Conservation (phyloP, 331 rosid species). For the Malus hybrid region DNA sequence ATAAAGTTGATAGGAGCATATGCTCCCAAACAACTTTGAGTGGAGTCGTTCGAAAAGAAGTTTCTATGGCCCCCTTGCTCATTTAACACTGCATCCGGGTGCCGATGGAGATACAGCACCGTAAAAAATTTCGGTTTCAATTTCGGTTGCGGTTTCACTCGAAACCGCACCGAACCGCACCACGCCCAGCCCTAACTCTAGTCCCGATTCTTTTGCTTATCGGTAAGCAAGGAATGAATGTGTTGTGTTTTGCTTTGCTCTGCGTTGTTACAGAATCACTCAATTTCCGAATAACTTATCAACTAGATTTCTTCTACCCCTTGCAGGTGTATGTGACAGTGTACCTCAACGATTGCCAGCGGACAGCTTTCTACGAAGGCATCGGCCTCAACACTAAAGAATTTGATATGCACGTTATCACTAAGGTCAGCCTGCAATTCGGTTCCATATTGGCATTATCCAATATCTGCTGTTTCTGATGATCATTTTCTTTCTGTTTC, state of each 20-base stretch:
- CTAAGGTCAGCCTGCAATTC: constrained; percentile 51
- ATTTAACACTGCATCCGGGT: too few relatives aligned
- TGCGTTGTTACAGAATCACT: neutral
- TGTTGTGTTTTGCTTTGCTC: neutral
- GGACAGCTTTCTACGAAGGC: constrained; percentile 94
- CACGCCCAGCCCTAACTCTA: constrained; percentile 25
- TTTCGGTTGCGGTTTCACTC: too few relatives aligned
- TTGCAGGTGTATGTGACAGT: constrained; percentile 91
- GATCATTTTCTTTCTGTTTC: neutral
- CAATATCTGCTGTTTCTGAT: too few relatives aligned
- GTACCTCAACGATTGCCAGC: constrained; percentile 97
- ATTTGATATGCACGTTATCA: constrained; percentile 96
- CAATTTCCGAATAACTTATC: neutral
- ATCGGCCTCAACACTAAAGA: constrained; percentile 92
- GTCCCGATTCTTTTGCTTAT: constrained; percentile 91
- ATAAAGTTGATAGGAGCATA: too few relatives aligned
- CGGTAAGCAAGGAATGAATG: constrained; percentile 39
- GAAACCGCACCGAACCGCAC: too few relatives aligned
- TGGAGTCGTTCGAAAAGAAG: too few relatives aligned
- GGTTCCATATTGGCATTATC: neutral
- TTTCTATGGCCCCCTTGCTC: too few relatives aligned
- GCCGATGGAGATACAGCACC: too few relatives aligned
- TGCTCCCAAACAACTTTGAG: too few relatives aligned
- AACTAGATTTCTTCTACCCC: too few relatives aligned
- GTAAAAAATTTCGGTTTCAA: too few relatives aligned